A percentile compares a stretch with the other conserved stretches of the same genome.
These are phyloP conservation scores for Triticum turgidum DNA, from an alignment of 176 grass and related monocot genomes.

Conservation along the genomic window DNA sequence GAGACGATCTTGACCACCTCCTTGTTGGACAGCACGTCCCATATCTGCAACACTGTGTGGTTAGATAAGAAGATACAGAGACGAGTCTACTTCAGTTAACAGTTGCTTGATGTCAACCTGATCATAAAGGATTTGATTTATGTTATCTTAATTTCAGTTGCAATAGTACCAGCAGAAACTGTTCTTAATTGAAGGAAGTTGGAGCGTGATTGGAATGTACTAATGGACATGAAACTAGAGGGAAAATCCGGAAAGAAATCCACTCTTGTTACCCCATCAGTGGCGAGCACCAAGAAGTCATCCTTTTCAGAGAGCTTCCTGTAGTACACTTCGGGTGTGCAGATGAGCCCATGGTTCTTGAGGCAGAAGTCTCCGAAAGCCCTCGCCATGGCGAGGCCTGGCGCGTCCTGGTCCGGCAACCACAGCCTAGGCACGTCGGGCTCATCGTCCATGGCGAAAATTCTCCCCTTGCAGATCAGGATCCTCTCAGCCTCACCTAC, in stretches of 20 bases:
- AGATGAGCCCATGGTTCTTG: constrained; percentile 80
- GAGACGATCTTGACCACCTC: constrained; percentile 68
- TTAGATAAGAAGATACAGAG: background rate
- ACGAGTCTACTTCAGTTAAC: constrained; percentile 22
- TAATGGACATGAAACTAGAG: background rate
- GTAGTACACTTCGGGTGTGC: constrained; percentile 68
- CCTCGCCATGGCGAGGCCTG: constrained; percentile 93
- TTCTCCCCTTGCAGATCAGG: constrained; percentile 59
- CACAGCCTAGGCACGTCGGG: constrained; percentile 77
- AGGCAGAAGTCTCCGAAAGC: constrained; percentile 90
- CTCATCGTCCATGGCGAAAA: constrained; percentile 77
- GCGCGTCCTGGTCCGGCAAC: constrained; percentile 72
- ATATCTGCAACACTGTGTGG: constrained; percentile 46
- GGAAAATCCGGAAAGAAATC: background rate
- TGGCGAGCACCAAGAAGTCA: constrained; percentile 89
- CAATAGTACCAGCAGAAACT: background rate
- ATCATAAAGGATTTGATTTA: background rate
- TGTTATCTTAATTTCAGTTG: background rate
- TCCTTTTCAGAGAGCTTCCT: constrained; percentile 68
- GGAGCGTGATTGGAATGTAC: background rate
- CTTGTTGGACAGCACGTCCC: constrained; percentile 89
- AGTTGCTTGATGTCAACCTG: background rate
- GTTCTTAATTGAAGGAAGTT: background rate
- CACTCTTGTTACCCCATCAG: constrained; percentile 64
- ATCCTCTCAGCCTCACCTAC: constrained; percentile 80